These are phyloP conservation scores for Elongisporangium prolatum DNA, from an alignment of 352 stramenopile species.

Conservation along the genomic window DNA sequence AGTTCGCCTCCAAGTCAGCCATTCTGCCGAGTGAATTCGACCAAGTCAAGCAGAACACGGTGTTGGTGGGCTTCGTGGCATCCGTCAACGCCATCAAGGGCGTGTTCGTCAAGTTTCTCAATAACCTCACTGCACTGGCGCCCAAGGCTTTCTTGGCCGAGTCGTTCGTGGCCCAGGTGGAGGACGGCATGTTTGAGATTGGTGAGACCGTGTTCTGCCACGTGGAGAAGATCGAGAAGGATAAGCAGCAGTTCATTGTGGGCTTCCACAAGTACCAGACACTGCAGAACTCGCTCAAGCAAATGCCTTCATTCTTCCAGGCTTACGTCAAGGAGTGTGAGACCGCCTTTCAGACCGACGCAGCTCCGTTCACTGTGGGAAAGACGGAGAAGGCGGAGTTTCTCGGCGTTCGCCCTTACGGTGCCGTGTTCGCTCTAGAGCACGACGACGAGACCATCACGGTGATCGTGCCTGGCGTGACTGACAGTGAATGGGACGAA, in stretches of 20 bases:
- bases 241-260: slow-evolving; percentile 80
- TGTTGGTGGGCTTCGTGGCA: slow-evolving; percentile 76
- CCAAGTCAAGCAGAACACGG: slow-evolving; percentile 50
- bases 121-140: slow-evolving; percentile 77
- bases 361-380: slow-evolving; percentile 38
- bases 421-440: slow-evolving; percentile 77
- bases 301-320: slow-evolving; percentile 42
- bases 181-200: slow-evolving; percentile 78
- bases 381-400: slow-evolving; percentile 83
- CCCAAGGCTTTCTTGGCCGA: slow-evolving; percentile 77
- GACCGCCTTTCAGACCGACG: slow-evolving; percentile 1
- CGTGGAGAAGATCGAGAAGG: slow-evolving; percentile 68
- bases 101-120: slow-evolving; percentile 87
- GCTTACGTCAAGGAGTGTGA: slow-evolving; percentile 45
- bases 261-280: slow-evolving; percentile 49
- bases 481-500: slow-evolving; percentile 42
- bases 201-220: slow-evolving; percentile 81
- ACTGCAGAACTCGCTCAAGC: slow-evolving; percentile 30
- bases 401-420: slow-evolving; percentile 79
- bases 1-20: slow-evolving; percentile 24
- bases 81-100: slow-evolving; percentile 70
- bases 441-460: slow-evolving; percentile 58
- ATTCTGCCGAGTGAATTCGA: slow-evolving; percentile 56
- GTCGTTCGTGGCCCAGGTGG: slow-evolving; percentile 64
- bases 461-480: slow-evolving; percentile 55